Conservation (phyloP, 768 basidiomycete species). For the Epithele typhae region DNA sequence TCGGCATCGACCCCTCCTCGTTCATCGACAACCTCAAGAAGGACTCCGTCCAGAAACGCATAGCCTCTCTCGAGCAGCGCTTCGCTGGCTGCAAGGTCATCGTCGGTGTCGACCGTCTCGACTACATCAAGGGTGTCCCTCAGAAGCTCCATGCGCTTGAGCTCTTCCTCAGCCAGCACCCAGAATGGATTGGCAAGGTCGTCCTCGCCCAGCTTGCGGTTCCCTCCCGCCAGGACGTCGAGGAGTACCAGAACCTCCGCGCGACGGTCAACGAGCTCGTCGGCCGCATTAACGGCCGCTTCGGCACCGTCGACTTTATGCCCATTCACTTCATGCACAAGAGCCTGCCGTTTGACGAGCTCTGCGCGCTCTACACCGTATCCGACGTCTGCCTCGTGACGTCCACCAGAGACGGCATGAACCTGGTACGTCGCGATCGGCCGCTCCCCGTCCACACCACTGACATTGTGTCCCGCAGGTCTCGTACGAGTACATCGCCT, state of each 20-base stretch:
- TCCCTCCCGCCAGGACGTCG: conserved; percentile 96
- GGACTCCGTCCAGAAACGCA: conserved; percentile 74
- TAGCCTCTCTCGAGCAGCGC: conserved; percentile 78
- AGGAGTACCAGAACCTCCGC: conserved; percentile 97
- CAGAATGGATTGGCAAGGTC: conserved; percentile 99
- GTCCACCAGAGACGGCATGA: conserved; percentile 97
- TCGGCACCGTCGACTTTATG: conserved; percentile 99
- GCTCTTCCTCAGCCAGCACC: conserved; percentile 94
- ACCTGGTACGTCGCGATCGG: conserved; percentile 65
- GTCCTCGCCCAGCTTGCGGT: conserved; percentile 97
- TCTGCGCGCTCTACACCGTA: conserved; percentile 96
- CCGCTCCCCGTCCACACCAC: conserved; percentile 2
- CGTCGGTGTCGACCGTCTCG: conserved; percentile 95
- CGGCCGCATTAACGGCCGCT: conserved; percentile 96
- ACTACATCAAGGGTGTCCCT: conserved; percentile 99
- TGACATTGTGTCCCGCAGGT: conserved; percentile 47
- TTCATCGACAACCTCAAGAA: conserved; percentile 87
- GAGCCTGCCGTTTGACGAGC: conserved; percentile 86
- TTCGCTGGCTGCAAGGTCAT: conserved; percentile 96
- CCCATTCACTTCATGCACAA: conserved; percentile 99
- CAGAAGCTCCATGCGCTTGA: conserved; percentile 97
- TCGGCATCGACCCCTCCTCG: conserved; percentile 93
- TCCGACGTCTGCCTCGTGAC: conserved; percentile 96
- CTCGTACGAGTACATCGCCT: conserved; percentile 97
- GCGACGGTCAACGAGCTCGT: conserved; percentile 97